Evolutionary conservation across 768 basidiomycete species (phyloP), one percentile per base, ranked within the genome.

Genomic region (Pluteus cervinus): DNA sequence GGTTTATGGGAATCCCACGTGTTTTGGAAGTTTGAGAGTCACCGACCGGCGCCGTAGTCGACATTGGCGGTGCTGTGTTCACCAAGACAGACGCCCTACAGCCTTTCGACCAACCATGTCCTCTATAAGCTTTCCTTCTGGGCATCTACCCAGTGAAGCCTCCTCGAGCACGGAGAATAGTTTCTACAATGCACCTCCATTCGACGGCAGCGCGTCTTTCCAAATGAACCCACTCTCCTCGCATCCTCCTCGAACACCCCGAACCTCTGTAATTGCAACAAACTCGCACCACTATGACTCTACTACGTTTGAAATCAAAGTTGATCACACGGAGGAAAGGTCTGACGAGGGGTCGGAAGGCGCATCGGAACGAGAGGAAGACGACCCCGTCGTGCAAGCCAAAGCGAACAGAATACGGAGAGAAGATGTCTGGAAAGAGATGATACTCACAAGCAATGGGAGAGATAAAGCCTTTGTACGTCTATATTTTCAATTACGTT

Each of bases 401-500:
- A 69, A 71, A 48, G 56, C 56, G n/a, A n/a, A n/a, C 48, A 71
- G 60, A 38, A 66, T 88, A 17, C 59, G 65, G 21, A 58, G 56
- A 29, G 81, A 81, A 52, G 86, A 87, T 22, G 72, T 91, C 5
- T 88, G 83, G 85, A 69, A 79, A 45, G 88, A 89, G 40, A 75
- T 90, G 56, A 63, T 90, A 37, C 68, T 78, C 50, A 81, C 85
- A 20, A 85, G 82, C 48, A 70, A 75, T 46, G 88, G 88, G 35
- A 70, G 88, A 48, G 88, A 91, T 60, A 91, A 91, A 63, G 76
- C 79, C 20, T 81, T 91, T 53, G 87, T 90, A 62, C 52, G 85
- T 72, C 29, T 31, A 24, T 30, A 32, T 29, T 17, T 29, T 12
- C 15, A 16, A 9, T 40, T 23, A 35, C n/a, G 29, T 36, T 28